Evolutionary conservation across 2,329 filamentous ascomycete species (phyloP).

Genomic region (Diaporthe eres): DNA sequence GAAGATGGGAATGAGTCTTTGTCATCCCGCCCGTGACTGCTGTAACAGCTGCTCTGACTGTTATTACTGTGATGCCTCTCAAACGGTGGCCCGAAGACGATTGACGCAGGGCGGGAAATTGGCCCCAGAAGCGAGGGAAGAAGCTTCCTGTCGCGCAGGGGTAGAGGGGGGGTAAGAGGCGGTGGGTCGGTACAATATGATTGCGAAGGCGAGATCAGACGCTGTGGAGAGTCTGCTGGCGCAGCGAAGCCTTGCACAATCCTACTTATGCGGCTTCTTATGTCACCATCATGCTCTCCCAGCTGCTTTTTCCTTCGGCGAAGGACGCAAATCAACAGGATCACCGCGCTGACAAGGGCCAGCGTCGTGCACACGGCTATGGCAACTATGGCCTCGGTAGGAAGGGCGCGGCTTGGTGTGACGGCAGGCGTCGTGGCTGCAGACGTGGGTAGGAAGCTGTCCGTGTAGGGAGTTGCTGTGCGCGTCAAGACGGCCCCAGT

Average conservation of each 20-base stretch:
- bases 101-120: slow-evolving; percentile 33
- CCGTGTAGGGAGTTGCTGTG: slow-evolving; percentile 28
- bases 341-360: slow-evolving; percentile 54
- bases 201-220: slow-evolving; percentile 56
- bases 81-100: slow-evolving; percentile 40
- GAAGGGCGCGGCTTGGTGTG: slow-evolving; percentile 49
- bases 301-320: slow-evolving; percentile 49
- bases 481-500: not conserved
- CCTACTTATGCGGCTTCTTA: slow-evolving; percentile 43
- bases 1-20: slow-evolving; percentile 52
- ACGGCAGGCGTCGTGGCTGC: slow-evolving; percentile 42
- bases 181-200: slow-evolving; percentile 47
- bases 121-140: slow-evolving; percentile 54
- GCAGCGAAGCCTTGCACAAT: slow-evolving; percentile 44
- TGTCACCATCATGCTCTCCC: slow-evolving; percentile 40
- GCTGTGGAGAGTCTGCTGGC: slow-evolving; percentile 54
- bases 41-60: slow-evolving; percentile 32
- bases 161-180: slow-evolving; percentile 61
- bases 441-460: slow-evolving; percentile 27
- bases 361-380: slow-evolving; percentile 60
- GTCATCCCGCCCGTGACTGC: slow-evolving; percentile 36
- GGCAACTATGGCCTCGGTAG: slow-evolving; percentile 59
- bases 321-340: slow-evolving; percentile 55
- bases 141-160: slow-evolving; percentile 62
- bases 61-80: slow-evolving; percentile 37